These are phyloP conservation scores for Pontederia paniculata DNA, from an alignment of 176 grass and related monocot genomes.

Conservation along the genomic window DNA sequence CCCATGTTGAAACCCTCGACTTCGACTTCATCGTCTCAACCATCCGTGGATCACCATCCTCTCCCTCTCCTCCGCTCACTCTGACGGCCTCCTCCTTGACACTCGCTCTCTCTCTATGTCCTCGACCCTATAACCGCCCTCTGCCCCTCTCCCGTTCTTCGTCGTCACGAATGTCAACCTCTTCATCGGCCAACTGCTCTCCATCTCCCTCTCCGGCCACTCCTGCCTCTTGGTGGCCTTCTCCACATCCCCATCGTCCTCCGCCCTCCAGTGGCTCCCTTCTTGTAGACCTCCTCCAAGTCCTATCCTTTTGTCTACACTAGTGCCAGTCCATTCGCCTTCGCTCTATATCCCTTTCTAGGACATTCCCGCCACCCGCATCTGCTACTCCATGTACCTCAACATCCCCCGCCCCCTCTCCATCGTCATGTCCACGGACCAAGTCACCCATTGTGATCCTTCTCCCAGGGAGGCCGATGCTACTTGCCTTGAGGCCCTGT, in stretches of 20 bases:
- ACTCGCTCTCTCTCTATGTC: conserved; percentile 41
- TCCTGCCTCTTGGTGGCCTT: background rate
- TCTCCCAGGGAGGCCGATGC: conserved; percentile 30
- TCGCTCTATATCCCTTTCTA: conserved; percentile 76
- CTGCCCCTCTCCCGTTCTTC: conserved; percentile 36
- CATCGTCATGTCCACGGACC: conserved; percentile 64
- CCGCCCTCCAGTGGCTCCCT: conserved; percentile 52
- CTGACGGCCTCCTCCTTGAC: conserved; percentile 52
- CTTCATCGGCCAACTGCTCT: conserved; percentile 48
- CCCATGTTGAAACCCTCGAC: conserved; percentile 46
- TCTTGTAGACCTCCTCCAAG: conserved; percentile 33
- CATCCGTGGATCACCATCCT: conserved; percentile 41
- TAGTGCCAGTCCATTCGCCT: conserved; percentile 90
- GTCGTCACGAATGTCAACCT: conserved; percentile 28
- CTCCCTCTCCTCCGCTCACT: conserved; percentile 45
- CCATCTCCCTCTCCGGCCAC: conserved; percentile 32
- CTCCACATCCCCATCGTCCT: conserved; percentile 28
- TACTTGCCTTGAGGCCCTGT: conserved; percentile 45
- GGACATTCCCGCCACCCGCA: conserved; percentile 15
- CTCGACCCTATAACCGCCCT: conserved; percentile 23
- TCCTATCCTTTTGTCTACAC: conserved; percentile 55
- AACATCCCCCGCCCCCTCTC: conserved; percentile 61
- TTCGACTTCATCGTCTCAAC: conserved; percentile 66
- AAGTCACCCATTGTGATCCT: conserved; percentile 44
- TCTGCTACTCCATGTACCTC: conserved; percentile 39